Percentiles rank a stretch among this genome's conserved stretches.
Conservation (phyloP, 2,329 filamentous ascomycete species). For the Arthrobotrys iridis region DNA sequence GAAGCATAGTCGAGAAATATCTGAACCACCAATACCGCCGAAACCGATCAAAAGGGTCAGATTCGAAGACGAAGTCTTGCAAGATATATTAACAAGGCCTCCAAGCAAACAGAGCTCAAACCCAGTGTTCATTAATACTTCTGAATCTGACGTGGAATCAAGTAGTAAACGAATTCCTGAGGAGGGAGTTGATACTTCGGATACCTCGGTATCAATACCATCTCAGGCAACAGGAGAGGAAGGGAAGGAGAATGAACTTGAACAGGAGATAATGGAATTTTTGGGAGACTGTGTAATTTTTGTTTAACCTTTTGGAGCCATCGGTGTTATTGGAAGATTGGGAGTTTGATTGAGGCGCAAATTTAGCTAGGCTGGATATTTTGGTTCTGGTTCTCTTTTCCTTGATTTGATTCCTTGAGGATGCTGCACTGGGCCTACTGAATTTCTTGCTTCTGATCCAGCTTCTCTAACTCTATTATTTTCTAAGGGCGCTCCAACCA, state of each 20-base stretch:
- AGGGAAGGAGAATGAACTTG: conserved; percentile 24
- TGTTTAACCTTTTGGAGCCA: conserved; percentile 19
- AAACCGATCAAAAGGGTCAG: conserved; percentile 25
- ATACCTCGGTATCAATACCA: background rate
- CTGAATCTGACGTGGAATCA: background rate
- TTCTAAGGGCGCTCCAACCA: no score
- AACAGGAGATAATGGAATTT: conserved; percentile 49
- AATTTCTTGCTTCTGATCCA: no score
- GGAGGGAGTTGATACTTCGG: background rate
- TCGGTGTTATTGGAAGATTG: background rate
- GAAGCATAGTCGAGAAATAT: background rate
- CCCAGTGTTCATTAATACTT: background rate
- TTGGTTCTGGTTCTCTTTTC: background rate
- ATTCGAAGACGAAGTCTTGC: conserved; percentile 11
- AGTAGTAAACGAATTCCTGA: background rate
- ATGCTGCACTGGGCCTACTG: no score
- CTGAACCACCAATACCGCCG: background rate
- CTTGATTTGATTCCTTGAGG: no score
- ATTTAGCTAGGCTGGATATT: no score
- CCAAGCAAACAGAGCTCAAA: background rate
- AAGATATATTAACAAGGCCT: conserved; percentile 4
- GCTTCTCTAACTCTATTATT: no score
- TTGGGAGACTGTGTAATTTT: conserved; percentile 53
- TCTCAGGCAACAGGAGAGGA: background rate
- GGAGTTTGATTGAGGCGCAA: no score